Percentiles rank a stretch among this genome's conserved stretches.
These are phyloP conservation scores for Globisporangium irregulare DNA, from an alignment of 352 stramenopile genomes.

Conservation along the genomic window DNA sequence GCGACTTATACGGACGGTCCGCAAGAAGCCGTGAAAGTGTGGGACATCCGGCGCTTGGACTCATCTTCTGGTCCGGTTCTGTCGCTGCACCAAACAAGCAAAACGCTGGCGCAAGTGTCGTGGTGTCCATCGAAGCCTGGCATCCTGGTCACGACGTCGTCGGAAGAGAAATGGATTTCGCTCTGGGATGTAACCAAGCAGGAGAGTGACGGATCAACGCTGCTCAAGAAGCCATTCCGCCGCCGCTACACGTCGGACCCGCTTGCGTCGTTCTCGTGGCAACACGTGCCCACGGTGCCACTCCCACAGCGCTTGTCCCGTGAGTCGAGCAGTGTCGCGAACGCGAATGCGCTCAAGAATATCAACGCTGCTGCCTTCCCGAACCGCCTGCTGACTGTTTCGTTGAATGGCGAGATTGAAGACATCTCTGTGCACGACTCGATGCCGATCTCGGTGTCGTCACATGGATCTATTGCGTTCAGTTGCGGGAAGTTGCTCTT, in stretches of 20 bases:
- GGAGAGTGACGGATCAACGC: conserved; percentile 33
- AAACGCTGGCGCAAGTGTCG: conserved; percentile 70
- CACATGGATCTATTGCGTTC: conserved; percentile 66
- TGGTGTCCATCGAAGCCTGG: conserved; percentile 83
- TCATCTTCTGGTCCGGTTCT: conserved; percentile 56
- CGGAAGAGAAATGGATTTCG: conserved; percentile 80
- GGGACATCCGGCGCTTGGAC: conserved; percentile 84
- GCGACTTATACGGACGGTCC: conserved; percentile 81
- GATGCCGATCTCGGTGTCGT: conserved; percentile 79
- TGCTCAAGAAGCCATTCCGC: conserved; percentile 73
- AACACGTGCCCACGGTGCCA: conserved; percentile 34
- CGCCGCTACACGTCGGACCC: conserved; percentile 76
- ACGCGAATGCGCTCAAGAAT: conserved; percentile 30
- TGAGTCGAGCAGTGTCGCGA: conserved; percentile 15
- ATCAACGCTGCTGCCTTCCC: conserved; percentile 60
- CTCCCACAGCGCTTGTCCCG: conserved; percentile 4
- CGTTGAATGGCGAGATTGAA: conserved; percentile 70
- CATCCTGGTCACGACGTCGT: conserved; percentile 72
- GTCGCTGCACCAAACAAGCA: conserved; percentile 71
- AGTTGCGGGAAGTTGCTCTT: conserved; percentile 74
- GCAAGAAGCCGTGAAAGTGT: conserved; percentile 83
- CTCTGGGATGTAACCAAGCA: conserved; percentile 80
- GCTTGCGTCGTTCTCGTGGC: conserved; percentile 80
- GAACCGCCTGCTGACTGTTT: conserved; percentile 77
- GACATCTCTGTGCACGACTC: conserved; percentile 87